Evolutionary conservation across 345 rosid species (phyloP), one percentile per base, ranked within the genome.

Genomic region (Hypericum perforatum): DNA sequence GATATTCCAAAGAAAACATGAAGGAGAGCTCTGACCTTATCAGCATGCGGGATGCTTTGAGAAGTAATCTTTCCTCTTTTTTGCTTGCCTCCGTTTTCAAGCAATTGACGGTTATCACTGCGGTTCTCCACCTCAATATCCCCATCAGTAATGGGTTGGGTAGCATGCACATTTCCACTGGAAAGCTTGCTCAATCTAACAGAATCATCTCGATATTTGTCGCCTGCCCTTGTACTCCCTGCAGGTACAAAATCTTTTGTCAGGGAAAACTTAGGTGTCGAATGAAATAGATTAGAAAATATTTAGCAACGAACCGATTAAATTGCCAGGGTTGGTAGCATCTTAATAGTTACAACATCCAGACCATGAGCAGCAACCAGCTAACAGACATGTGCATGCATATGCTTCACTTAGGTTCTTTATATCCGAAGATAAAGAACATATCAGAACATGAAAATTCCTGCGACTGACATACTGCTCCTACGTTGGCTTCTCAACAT

Each of bases 51-150:
- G 57, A 48, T 59, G 63, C 80, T 43, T 37, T 59, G 43, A 53
- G 80, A 72, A 48, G 54, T 38, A 62, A 56, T 41, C 66, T 66
- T 81, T 52, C 77, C 76, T 73, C 69, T 77, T 69, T 66, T 87
- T 53, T 56, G 70, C 61, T 68, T 88, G 49, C 66, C 69, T 39
- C 65, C 80, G 63, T 64, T 78, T 55, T 61, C 65, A 9, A 58
- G 45, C 58, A 70, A 61, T 59, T 60, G 63, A 63, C 60, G 61
- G 41, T 54, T 45, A 39, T 45, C 51, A 44, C 63, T 68, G 60
- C 67, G 71, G 14, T 60, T 60, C 53, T 69, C 67, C 44, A 53
- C 58, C 22, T 70, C 79, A 64, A 62, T 58, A 63, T 75, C 94
- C 68, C 65, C 71, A 70, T 60, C 73, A 2, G 67, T 45, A 57